Evolutionary conservation across 2,329 filamentous ascomycete species (phyloP), one percentile per base, ranked within the genome.

Genomic region (Graphilbum ipis-grandicollis): DNA sequence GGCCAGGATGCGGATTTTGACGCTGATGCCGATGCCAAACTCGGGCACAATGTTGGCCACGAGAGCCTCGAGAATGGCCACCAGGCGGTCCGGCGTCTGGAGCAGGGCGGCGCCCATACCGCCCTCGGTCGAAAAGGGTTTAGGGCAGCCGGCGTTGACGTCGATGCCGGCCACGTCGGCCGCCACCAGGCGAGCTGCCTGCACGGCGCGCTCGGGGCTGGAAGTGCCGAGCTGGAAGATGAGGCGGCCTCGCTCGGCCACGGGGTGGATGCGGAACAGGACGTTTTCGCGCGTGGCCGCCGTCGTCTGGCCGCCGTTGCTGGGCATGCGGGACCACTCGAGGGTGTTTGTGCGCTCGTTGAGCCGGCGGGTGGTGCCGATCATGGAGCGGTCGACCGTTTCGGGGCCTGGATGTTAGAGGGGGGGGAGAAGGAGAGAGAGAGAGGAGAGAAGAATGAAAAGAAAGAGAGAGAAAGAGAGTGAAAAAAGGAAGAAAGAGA

Each of bases 81-180:
- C 79, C 1, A 98, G 69, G 49, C 71, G 75, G 45, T 96, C 86
- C 0, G 90, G 88, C 0, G 79, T 88, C 47, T 72, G 73, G 14
- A 98, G 68, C 17, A 98, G 68, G 1, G 86, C 88, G 0, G 90
- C 90, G 34, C 90, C 90, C 90, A 98, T 98, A 34, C 90, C 90
- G 41, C 85, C 85, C 43, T 71, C 71, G 2, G 88, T 93, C 50
- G 82, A 93, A 57, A 98, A 98, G 0, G 88, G 82, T 57, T 98
- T 98, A 1, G 90, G 90, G 52, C 90, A 98, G n/a, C 90, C 90
- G 0, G 90, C 85, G 55, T 98, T 98, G 43, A 98, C 79, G 54
- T 96, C 90, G 47, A 98, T 94, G 41, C 90, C 90, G 1, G 78
- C 76, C 3, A 98, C 90, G 56, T 96, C 84, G 12, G 62, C 69